Conservation (phyloP, 176 grass and related monocot species). For the Carex cristatella region DNA sequence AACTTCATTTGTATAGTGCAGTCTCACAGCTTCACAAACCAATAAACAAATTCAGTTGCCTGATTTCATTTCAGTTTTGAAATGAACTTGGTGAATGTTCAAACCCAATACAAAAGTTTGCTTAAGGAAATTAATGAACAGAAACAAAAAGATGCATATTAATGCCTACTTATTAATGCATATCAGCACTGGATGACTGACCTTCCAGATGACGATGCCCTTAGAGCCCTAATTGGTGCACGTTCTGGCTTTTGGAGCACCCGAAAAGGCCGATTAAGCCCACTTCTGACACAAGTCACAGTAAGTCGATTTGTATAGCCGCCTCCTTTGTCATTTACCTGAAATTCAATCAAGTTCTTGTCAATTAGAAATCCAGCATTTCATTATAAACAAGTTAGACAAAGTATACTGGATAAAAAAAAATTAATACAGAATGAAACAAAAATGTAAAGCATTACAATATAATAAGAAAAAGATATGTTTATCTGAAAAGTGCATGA, state of each 20-base stretch:
- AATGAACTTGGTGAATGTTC: background rate
- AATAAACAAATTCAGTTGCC: background rate
- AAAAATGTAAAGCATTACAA: background rate
- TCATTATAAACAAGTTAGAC: background rate
- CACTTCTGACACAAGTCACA: constrained; percentile 93
- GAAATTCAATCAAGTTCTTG: constrained; percentile 25
- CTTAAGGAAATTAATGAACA: background rate
- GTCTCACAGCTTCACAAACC: background rate
- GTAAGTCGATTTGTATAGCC: constrained; percentile 88
- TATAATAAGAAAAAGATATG: background rate
- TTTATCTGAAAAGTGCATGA: background rate
- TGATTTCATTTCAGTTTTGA: background rate
- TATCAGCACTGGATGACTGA: constrained; percentile 7
- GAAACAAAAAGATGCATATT: background rate
- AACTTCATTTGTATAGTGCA: background rate
- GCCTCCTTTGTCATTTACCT: constrained; percentile 92
- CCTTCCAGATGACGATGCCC: constrained; percentile 96
- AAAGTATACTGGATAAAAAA: constrained; percentile 5
- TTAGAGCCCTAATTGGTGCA: constrained; percentile 89
- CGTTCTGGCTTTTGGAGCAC: constrained; percentile 97
- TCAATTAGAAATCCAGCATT: background rate
- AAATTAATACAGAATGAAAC: background rate
- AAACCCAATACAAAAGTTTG: background rate
- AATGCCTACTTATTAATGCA: background rate
- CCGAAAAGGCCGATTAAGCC: constrained; percentile 86